Evolutionary conservation across 2,329 filamentous ascomycete species (phyloP).

Genomic region (Epichloe scottii): DNA sequence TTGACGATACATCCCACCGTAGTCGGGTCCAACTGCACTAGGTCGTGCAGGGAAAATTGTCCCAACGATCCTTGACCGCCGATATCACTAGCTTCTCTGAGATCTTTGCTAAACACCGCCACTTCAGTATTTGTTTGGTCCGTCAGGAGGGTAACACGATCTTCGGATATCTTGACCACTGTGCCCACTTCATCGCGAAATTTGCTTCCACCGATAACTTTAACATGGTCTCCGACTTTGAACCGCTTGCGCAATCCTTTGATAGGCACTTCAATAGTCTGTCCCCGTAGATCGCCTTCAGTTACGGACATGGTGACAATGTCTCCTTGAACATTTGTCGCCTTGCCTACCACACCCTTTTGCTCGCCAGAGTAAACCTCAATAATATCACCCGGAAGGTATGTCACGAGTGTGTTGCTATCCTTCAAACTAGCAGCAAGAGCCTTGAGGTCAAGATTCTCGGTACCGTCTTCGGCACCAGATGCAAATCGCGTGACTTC

Average conservation of each 20-base stretch:
- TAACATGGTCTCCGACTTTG: constrained; percentile 89
- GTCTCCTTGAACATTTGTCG: constrained; percentile 75
- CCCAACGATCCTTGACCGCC: constrained; percentile 75
- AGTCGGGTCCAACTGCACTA: constrained; percentile 84
- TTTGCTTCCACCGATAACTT: constrained; percentile 91
- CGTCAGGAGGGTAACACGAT: constrained; percentile 83
- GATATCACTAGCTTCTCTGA: constrained; percentile 85
- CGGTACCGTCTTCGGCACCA: constrained; percentile 79
- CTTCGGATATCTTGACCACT: constrained; percentile 86
- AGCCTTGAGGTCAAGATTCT: constrained; percentile 84
- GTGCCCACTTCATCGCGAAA: constrained; percentile 94
- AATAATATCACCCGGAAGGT: constrained; percentile 87
- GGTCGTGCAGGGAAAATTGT: constrained; percentile 82
- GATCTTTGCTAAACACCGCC: constrained; percentile 94
- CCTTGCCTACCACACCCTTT: constrained; percentile 76
- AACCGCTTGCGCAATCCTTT: constrained; percentile 90
- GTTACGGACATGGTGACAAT: constrained; percentile 82
- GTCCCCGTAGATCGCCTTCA: constrained; percentile 69
- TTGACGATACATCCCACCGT: constrained; percentile 92
- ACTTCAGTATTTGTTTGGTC: constrained; percentile 90
- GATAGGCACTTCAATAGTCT: constrained; percentile 82
- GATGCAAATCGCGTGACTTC: constrained; percentile 92
- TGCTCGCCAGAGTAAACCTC: constrained; percentile 95
- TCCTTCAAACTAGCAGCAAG: constrained; percentile 83
- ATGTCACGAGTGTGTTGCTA: constrained; percentile 67